Evolutionary conservation across 2,329 filamentous ascomycete species (phyloP), one percentile per base, ranked within the genome.

Genomic region (Fusarium azukiicola): DNA sequence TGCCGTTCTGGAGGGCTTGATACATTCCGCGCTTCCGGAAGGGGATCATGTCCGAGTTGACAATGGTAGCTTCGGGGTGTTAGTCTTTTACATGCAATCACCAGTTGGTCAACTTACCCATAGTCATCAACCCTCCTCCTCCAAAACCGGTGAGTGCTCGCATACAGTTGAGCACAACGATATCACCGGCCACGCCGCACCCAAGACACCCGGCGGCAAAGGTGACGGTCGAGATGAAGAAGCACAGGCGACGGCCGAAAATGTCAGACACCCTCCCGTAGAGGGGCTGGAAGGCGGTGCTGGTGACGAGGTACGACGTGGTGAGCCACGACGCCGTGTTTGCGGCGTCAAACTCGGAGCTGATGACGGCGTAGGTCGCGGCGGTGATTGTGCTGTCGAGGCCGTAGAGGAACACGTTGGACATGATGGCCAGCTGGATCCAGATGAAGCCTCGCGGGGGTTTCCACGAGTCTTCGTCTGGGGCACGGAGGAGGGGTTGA

Each of bases 341-440:
- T 16, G 94, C 94, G 6, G 95, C 92, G 77, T 93, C 90, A 82
- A 96, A 96, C 79, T 96, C 92, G n/a, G 94, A 96, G 61, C 94
- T 95, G 78, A 96, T 96, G 69, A 95, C 93, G 5, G 94, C 94
- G 83, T 96, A 95, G 3, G 93, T 95, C 4, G 95, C 93, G 0
- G 95, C 95, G 84, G 95, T 96, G 72, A 96, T 90, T 1, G 95
- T 96, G 6, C 93, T 92, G 84, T 96, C 95, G 79, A 96, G 96
- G 5, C 92, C 93, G 38, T 91, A 92, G 13, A 95, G 89, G 74
- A 95, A 95, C 11, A 95, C 93, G 75, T 94, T 95, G 56, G 91
- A 89, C 88, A 94, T 93, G 80, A 95, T 93, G 42, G 93, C 92
- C 12, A 92, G 83, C 85, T 94, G 89, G 67, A 94, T 93, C 90